Evolutionary conservation across 116 monocot genomes (phyloP).

Genomic region (Phalaenopsis hybrid): DNA sequence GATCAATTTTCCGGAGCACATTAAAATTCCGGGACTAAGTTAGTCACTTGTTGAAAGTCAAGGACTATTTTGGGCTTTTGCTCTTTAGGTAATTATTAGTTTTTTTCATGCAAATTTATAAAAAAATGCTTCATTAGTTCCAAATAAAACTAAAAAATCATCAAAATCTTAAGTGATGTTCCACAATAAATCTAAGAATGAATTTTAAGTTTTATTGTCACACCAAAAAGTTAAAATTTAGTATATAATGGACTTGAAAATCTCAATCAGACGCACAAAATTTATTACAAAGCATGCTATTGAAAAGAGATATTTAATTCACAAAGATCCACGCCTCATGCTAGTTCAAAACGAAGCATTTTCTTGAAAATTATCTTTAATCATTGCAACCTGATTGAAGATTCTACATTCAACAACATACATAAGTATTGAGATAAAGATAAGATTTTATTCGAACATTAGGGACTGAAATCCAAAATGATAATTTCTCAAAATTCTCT

Average conservation of each 20-base stretch:
- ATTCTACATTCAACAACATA: not conserved
- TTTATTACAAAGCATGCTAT: not conserved
- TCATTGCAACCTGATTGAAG: not conserved
- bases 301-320: not conserved
- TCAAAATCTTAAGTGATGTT: not conserved
- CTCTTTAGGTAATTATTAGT: not conserved
- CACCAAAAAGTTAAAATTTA: not conserved
- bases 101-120: not conserved
- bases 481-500: not conserved
- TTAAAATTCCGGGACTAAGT: too few species aligned
- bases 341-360: not conserved
- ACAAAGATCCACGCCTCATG: not conserved
- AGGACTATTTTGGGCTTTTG: too few species aligned
- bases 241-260: not conserved
- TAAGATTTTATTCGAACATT: not conserved
- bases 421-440: not conserved
- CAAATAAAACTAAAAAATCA: not conserved
- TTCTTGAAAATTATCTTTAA: not conserved
- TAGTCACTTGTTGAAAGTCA: too few species aligned
- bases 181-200: not conserved
- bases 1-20: too few species aligned
- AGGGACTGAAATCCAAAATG: too few species aligned
- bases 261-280: not conserved
- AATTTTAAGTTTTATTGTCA: not conserved
- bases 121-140: not conserved